Evolutionary conservation across 129 eudicot genomes (phyloP), one percentile per base, ranked within the genome.

Genomic region (Rutidosis leptorrhynchoides): DNA sequence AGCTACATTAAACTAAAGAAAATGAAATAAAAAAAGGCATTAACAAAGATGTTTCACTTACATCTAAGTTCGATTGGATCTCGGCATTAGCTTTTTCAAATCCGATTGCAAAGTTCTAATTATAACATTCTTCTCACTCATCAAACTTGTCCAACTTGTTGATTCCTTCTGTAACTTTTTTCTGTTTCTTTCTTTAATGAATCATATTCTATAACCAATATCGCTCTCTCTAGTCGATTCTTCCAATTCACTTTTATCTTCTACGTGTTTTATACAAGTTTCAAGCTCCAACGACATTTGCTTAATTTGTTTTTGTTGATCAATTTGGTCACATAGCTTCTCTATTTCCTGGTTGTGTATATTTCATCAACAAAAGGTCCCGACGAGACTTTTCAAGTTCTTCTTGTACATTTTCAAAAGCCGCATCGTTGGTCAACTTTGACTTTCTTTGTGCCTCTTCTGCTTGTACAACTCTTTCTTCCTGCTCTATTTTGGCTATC

Each of bases 361-460:
- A 89, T 78, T 76, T 82, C 14, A 32, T 43, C 74, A 71, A 67
- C 25, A 37, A 58, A 20, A 87, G 79, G 65, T 88, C 91, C 26
- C 69, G 76, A 33, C 65, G 49, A 37, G 84, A 72, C 68, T 82
- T 83, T 67, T 80, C 80, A 67, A 87, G 90, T 63, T 40, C 48
- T 70, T 84, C 84, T 80, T 87, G 84, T 85, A 69, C 61, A 22
- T 64, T 74, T 63, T 79, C 65, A 66, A 79, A 33, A 83, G 82
- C 64, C n/a, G 58, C 29, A 76, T 81, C 75, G 77, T 70, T 70
- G 58, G 45, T 27, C 66, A 68, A 74, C 74, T 88, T 32, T 74
- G 73, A 45, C 82, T 83, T 74, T 67, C 85, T 82, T 61, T 89
- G 62, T 12, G 83, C 84, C 69, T 89, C 95, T 76, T 93, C 95